A percentile compares a stretch with the other conserved stretches of the same genome.
phyloP scores from a whole-genome alignment of 805 yeast genomes.

The Isabelozyma heimii region DNA sequence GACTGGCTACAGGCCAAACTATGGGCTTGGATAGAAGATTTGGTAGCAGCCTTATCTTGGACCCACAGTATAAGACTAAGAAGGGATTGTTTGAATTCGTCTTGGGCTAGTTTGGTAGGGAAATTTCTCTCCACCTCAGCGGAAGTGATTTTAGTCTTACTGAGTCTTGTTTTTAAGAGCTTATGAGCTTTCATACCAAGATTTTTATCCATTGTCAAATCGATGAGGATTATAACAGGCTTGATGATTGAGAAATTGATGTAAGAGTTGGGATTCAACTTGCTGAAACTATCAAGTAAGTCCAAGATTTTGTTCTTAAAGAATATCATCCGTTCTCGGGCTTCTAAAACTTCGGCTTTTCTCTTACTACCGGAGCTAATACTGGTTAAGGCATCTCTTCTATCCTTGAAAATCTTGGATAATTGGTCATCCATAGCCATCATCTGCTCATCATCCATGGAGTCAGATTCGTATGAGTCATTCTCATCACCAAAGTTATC shows the following conservation, averaged over 20 bases:
- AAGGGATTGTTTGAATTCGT: slow-evolving; percentile 15
- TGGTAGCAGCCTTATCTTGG: slow-evolving; percentile 42
- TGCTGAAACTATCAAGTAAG: slow-evolving; percentile 62
- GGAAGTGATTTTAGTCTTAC: slow-evolving; percentile 42
- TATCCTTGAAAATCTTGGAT: slow-evolving; percentile 78
- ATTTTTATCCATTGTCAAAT: slow-evolving; percentile 63
- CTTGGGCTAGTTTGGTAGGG: slow-evolving; percentile 11
- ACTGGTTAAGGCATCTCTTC: slow-evolving; percentile 61
- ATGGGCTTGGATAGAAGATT: slow-evolving; percentile 47
- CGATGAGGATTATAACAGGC: slow-evolving; percentile 61
- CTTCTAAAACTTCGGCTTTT: slow-evolving; percentile 71
- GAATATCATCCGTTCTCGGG: slow-evolving; percentile 73
- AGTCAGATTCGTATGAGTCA: slow-evolving; percentile 60
- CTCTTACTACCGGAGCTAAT: slow-evolving; percentile 58
- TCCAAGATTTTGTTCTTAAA: slow-evolving; percentile 81
- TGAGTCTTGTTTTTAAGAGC: slow-evolving; percentile 57
- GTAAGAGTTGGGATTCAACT: slow-evolving; percentile 39
- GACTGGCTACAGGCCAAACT: slow-evolving; percentile 61
- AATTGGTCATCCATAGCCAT: slow-evolving; percentile 86
- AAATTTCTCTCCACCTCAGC: slow-evolving; percentile 15
- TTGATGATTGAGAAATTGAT: slow-evolving; percentile 44
- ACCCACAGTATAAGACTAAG: slow-evolving; percentile 34
- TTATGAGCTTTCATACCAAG: slow-evolving; percentile 76
- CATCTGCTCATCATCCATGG: slow-evolving; percentile 97
- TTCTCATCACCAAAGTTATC: slow-evolving; percentile 42